Conservation (phyloP, 441 rosid genomes). For the Corymbia citriodora region DNA sequence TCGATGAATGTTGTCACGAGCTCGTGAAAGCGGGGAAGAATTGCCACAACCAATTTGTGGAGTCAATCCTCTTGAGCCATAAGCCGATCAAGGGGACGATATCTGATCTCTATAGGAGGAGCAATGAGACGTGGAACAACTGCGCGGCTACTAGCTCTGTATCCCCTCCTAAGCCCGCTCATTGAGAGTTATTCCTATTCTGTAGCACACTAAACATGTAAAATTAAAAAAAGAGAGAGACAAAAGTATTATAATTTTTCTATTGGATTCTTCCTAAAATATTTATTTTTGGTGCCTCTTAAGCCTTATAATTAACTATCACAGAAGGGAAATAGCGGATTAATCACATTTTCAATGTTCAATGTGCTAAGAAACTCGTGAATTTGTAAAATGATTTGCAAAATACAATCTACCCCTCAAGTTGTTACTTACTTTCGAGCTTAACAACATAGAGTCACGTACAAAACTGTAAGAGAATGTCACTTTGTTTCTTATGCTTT, state of each 20-base stretch:
- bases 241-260: neutral
- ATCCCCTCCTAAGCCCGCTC: neutral
- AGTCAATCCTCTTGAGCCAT: neutral
- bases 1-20: neutral
- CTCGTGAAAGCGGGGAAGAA: neutral
- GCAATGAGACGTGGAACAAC: neutral
- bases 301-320: neutral
- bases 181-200: neutral
- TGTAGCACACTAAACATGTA: neutral
- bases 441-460: no score
- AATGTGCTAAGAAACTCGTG: neutral
- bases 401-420: neutral
- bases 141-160: neutral
- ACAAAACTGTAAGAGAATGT: neutral
- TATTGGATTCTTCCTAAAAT: neutral
- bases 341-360: neutral
- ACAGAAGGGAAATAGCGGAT: neutral
- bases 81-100: neutral
- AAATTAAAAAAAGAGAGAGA: neutral
- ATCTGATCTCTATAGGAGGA: neutral
- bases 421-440: no score
- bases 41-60: neutral
- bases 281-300: neutral
- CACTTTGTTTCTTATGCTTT: neutral
- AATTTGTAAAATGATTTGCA: neutral